These are phyloP conservation scores for Bretschneidera sinensis DNA, from an alignment of 345 rosid species.

Conservation along the genomic window DNA sequence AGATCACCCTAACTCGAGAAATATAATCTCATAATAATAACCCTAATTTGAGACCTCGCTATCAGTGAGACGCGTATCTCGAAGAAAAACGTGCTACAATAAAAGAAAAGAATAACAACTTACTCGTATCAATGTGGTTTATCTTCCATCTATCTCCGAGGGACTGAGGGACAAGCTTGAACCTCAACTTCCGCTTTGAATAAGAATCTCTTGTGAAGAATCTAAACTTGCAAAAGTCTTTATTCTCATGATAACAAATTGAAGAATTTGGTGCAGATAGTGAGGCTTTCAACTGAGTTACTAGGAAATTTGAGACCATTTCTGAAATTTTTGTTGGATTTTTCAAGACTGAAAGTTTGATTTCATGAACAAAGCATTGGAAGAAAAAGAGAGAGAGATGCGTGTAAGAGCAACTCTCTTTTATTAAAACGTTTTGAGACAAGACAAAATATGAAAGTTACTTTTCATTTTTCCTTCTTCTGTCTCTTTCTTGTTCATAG, in stretches of 20 bases:
- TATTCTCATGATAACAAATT: constrained; percentile 11
- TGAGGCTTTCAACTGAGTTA: constrained; percentile 19
- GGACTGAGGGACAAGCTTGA: constrained; percentile 49
- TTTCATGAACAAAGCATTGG: neutral
- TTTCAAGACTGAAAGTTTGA: neutral
- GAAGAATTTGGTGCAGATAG: constrained; percentile 16
- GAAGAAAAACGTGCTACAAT: neutral
- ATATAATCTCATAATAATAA: neutral
- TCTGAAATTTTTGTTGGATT: neutral
- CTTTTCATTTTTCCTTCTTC: too few relatives aligned
- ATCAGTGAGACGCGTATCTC: neutral
- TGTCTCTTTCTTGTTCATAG: too few relatives aligned
- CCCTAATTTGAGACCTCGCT: neutral
- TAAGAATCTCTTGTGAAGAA: constrained; percentile 19
- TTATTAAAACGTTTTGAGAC: too few relatives aligned
- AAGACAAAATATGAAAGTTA: too few relatives aligned
- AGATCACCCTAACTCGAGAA: too few relatives aligned
- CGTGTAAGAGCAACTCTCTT: constrained; percentile 2
- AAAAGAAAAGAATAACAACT: constrained; percentile 11
- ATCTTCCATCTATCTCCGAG: constrained; percentile 65
- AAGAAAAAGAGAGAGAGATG: constrained; percentile 2
- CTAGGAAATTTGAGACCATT: constrained; percentile 23
- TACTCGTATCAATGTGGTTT: constrained; percentile 57
- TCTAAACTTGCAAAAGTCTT: constrained; percentile 22
- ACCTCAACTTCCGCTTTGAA: constrained; percentile 35